phyloP scores from a whole-genome alignment of 441 rosid genomes.

The Geranium incanum region DNA sequence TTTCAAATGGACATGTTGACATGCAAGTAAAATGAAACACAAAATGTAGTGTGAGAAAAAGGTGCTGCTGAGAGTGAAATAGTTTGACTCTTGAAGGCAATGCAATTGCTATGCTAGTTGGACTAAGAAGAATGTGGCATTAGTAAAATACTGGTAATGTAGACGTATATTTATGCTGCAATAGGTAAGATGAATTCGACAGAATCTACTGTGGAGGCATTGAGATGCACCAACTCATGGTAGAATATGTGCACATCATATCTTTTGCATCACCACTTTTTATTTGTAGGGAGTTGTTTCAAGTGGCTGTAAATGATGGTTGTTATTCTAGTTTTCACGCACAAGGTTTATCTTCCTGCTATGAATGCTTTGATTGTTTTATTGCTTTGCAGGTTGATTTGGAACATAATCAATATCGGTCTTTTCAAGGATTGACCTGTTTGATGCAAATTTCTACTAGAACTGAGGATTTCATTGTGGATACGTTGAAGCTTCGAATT shows the following conservation, averaged over 20 bases:
- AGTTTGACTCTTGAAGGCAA: not conserved
- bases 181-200: not conserved
- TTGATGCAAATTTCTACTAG: constrained; percentile 93
- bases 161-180: not conserved
- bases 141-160: not conserved
- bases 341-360: not conserved
- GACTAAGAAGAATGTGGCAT: not conserved
- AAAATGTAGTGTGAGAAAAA: not conserved
- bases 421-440: constrained; percentile 93
- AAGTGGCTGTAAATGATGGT: not conserved
- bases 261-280: no score
- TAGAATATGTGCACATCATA: not conserved
- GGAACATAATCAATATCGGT: constrained; percentile 94
- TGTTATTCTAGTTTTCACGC: not conserved
- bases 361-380: not conserved
- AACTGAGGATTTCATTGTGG: constrained; percentile 78
- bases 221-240: not conserved
- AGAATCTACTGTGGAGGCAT: not conserved
- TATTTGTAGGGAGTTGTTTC: not conserved
- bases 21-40: not conserved
- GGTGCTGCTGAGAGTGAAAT: not conserved
- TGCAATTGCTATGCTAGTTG: not conserved
- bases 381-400: constrained; percentile 63
- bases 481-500: constrained; percentile 77
- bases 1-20: not conserved